Evolutionary conservation across 2,329 filamentous ascomycete genomes (phyloP).

Genomic region (Clonostachys sp.): DNA sequence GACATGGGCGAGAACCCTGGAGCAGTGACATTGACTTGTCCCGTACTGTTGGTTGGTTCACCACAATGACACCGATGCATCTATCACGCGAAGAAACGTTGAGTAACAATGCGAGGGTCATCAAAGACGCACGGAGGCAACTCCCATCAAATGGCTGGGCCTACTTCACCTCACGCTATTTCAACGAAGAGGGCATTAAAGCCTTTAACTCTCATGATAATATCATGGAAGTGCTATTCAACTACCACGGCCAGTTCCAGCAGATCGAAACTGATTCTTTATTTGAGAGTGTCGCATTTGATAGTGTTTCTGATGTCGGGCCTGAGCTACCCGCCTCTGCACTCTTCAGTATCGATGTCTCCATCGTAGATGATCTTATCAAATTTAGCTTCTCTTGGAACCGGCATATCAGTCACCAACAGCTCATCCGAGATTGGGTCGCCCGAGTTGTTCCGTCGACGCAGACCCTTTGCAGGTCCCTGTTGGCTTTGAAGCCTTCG

Average conservation of each 20-base stretch:
- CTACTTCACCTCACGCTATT: slow-evolving; percentile 9
- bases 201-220: too few relatives aligned
- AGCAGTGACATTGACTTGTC: slow-evolving; percentile 22
- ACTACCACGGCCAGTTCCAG: slow-evolving; percentile 5
- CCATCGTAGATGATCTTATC: background rate
- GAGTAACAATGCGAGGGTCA: slow-evolving; percentile 3
- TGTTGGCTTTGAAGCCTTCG: background rate
- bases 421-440: slow-evolving; percentile 1
- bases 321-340: slow-evolving; percentile 1
- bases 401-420: slow-evolving; percentile 2
- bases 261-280: background rate
- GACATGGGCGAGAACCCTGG: slow-evolving; percentile 32
- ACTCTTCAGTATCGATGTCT: slow-evolving; percentile 4
- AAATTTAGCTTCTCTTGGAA: slow-evolving; percentile 4
- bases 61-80: slow-evolving; percentile 21
- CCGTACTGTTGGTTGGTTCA: slow-evolving; percentile 39
- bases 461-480: background rate
- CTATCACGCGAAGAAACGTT: background rate
- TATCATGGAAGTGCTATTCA: slow-evolving; percentile 3
- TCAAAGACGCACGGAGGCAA: slow-evolving; percentile 8
- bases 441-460: background rate
- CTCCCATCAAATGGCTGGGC: background rate
- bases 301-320: slow-evolving; percentile 5
- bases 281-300: background rate
- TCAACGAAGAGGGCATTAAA: slow-evolving; percentile 15